Base-by-base conservation (phyloP, 208 protist genomes). In the Trypanosoma theileri region DNA sequence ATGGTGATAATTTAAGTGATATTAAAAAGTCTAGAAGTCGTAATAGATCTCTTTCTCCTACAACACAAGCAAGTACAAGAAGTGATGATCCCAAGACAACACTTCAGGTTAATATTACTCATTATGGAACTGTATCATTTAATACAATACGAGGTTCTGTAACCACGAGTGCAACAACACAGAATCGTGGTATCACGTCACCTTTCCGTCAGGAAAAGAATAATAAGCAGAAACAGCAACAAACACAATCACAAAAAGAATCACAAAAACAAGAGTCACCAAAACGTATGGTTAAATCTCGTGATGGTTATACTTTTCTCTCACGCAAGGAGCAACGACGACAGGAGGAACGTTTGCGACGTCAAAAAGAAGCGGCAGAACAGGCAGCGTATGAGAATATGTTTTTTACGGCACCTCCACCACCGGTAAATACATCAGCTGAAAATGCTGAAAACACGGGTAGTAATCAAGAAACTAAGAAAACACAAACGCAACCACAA, bases 371-470 rank as follows among this genome's bases (percentile, higher is more conserved):
- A 19, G 71, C 62, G 12, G 71, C 62, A 11, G 71, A 76, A 59
- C 10, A 44, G 14, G 71, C 71, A 45, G 71, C 55, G 16, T 76
- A 76, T 59, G 71, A 76, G 50, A 59, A 50, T 46, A 54, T 70
- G 63, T 76, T 76, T 55, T 40, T 66, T 9, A 59, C 28, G 6
- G 2, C 24, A n/a, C 17, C 54, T 26, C 16, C 19, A 48, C 31
- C 62, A 13, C 0, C 19, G 22, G 11, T 50, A 10, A 45, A 48
- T 22, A 10, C 53, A 26, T 28, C 53, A 35, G 31, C 53, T 46
- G 66, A 21, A 45, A 24, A 16, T 40, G 24, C 16, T n/a, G 10
- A n/a, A n/a, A 48, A 17, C 16, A 9, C 13, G 44, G 44, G 16
- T 48, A 9, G 16, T n/a, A 48, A 11, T 48, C 16, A 1, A 48